Percentiles rank a stretch among this genome's conserved stretches.
Evolutionary conservation across 106 monocot species (phyloP).

Genomic region (Xerophyta viscosa): DNA sequence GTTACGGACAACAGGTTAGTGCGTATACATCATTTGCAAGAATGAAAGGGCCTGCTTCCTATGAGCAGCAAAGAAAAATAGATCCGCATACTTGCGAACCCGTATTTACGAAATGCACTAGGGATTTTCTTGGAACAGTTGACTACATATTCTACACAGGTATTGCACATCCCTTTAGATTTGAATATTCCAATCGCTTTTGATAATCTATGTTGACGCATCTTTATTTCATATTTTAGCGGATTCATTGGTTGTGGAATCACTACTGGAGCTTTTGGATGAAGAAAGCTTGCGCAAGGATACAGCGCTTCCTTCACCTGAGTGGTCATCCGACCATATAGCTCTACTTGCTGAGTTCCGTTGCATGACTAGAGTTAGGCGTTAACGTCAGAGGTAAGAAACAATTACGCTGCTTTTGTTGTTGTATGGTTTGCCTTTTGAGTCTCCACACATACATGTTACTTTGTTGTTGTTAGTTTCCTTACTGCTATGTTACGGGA

Average conservation of each 20-base stretch:
- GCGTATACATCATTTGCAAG: conserved; percentile 90
- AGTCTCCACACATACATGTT: too few relatives aligned
- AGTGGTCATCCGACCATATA: conserved; percentile 97
- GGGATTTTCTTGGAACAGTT: conserved; percentile 80
- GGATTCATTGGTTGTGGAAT: conserved; percentile 83
- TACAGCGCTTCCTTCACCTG: conserved; percentile 94
- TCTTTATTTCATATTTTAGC: conserved; percentile 35
- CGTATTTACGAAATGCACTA: conserved; percentile 81
- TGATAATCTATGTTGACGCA: background rate
- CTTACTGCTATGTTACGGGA: too few relatives aligned
- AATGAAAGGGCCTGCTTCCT: conserved; percentile 26
- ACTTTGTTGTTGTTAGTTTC: too few relatives aligned
- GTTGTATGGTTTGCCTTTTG: too few relatives aligned
- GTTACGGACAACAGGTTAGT: conserved; percentile 52
- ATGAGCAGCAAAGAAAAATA: conserved; percentile 65
- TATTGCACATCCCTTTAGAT: conserved; percentile 7
- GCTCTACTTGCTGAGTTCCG: conserved; percentile 92
- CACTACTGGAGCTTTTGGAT: conserved; percentile 84
- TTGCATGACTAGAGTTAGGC: conserved; percentile 65
- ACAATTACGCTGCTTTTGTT: background rate
- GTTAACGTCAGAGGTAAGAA: conserved; percentile 17
- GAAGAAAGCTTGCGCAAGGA: conserved; percentile 86
- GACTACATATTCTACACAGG: conserved; percentile 99
- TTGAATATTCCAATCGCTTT: too few relatives aligned
- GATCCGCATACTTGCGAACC: conserved; percentile 86